These are phyloP conservation scores for Tetrapisispora taiwanensis DNA, from an alignment of 805 yeast species.

Conservation along the genomic window DNA sequence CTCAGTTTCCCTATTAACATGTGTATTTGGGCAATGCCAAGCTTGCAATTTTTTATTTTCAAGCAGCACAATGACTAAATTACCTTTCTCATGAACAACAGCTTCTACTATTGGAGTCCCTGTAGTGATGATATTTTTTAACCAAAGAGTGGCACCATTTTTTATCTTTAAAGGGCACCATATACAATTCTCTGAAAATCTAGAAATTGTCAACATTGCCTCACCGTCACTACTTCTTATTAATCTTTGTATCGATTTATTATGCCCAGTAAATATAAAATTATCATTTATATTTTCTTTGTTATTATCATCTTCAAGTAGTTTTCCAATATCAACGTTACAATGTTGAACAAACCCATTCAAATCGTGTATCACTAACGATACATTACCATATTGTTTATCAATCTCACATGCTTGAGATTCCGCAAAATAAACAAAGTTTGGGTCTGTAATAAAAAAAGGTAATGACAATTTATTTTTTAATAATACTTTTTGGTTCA, in stretches of 20 bases:
- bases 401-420: constrained; percentile 19
- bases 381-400: constrained; percentile 21
- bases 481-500: constrained; percentile 33
- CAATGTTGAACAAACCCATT: constrained; percentile 31
- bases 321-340: constrained; percentile 15
- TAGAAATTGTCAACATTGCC: constrained; percentile 46
- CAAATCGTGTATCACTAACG: constrained; percentile 39
- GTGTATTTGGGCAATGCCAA: constrained; percentile 44
- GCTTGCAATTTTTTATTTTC: constrained; percentile 37
- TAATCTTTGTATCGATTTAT: constrained; percentile 62
- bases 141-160: constrained; percentile 27
- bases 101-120: constrained; percentile 40
- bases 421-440: constrained; percentile 31
- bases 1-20: constrained; percentile 6
- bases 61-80: constrained; percentile 36
- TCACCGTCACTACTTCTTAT: constrained; percentile 59
- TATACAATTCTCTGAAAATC: constrained; percentile 46
- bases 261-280: constrained; percentile 74
- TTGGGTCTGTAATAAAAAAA: constrained; percentile 27
- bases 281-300: constrained; percentile 12
- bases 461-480: constrained; percentile 16
- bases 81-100: constrained; percentile 40
- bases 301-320: constrained; percentile 10
- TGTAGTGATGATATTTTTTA: constrained; percentile 35
- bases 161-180: constrained; percentile 41